These are phyloP conservation scores for Ensete ventricosum DNA, from an alignment of 176 grass and related monocot species.

Conservation along the genomic window DNA sequence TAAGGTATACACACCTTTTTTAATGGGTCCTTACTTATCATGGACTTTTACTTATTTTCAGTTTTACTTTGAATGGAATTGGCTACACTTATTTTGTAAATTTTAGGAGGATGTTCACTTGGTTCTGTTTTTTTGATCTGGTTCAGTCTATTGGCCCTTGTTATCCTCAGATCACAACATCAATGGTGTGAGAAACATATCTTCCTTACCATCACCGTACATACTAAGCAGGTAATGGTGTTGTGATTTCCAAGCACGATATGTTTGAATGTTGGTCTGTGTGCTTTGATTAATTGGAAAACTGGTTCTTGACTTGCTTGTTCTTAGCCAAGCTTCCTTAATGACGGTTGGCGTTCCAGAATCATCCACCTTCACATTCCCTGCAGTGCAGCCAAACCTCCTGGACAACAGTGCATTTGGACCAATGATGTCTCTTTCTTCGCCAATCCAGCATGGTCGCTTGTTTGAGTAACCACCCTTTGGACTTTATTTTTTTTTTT, in stretches of 20 bases:
- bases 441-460: slow-evolving; percentile 52
- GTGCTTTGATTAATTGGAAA: neutral
- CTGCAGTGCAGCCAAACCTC: slow-evolving; percentile 35
- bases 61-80: neutral
- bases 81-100: neutral
- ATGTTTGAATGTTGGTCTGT: too few relatives aligned
- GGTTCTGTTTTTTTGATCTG: neutral
- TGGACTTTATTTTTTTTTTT: neutral
- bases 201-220: slow-evolving; percentile 41
- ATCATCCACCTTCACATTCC: slow-evolving; percentile 27
- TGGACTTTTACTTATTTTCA: too few relatives aligned
- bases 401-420: slow-evolving; percentile 47
- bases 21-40: too few relatives aligned
- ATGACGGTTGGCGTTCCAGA: slow-evolving; percentile 29
- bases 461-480: slow-evolving; percentile 46
- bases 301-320: neutral
- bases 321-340: slow-evolving; percentile 39
- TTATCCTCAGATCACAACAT: slow-evolving; percentile 34
- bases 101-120: neutral
- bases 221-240: slow-evolving; percentile 36
- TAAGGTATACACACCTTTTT: too few relatives aligned
- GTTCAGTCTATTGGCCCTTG: slow-evolving; percentile 57
- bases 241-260: neutral
- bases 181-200: slow-evolving; percentile 30
- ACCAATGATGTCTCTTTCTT: slow-evolving; percentile 14